phyloP scores from a whole-genome alignment of 1,284 basidiomycete genomes.

The Singerocomus inundabilis region DNA sequence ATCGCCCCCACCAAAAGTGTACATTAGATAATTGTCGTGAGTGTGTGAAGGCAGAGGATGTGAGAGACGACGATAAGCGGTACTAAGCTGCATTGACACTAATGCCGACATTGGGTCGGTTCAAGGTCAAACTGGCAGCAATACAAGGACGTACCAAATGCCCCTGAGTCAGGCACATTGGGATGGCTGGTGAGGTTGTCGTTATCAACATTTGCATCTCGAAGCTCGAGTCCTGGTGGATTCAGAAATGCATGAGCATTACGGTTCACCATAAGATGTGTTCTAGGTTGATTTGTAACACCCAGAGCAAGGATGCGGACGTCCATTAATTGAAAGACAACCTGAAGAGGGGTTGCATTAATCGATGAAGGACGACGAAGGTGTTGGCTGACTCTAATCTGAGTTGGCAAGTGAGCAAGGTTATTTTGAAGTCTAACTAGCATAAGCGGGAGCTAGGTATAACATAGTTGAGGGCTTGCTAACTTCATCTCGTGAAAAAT shows the following conservation, averaged over 20 bases:
- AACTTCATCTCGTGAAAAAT: constrained; percentile 76
- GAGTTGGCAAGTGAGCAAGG: constrained; percentile 59
- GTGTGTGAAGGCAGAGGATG: constrained; percentile 55
- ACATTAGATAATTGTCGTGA: constrained; percentile 67
- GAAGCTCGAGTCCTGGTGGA: constrained; percentile 60
- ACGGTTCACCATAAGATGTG: constrained; percentile 54
- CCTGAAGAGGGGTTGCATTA: constrained; percentile 37
- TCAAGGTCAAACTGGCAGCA: not conserved
- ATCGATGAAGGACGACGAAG: constrained; percentile 10
- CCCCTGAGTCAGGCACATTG: not conserved
- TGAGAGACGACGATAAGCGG: constrained; percentile 43
- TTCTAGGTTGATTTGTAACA: constrained; percentile 55
- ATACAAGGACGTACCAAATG: constrained; percentile 7
- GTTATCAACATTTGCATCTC: not conserved
- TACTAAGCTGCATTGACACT: constrained; percentile 3
- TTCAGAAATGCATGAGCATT: constrained; percentile 66
- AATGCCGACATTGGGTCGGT: not conserved
- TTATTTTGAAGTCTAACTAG: constrained; percentile 57
- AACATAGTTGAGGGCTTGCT: constrained; percentile 15
- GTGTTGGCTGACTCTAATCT: constrained; percentile 47
- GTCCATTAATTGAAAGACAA: constrained; percentile 67
- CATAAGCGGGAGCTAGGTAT: constrained; percentile 1
- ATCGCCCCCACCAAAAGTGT: constrained; percentile 66
- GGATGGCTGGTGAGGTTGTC: not conserved
- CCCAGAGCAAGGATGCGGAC: constrained; percentile 73